Evolutionary conservation across 257 asterid species (phyloP).

Genomic region (Scutellaria minor): DNA sequence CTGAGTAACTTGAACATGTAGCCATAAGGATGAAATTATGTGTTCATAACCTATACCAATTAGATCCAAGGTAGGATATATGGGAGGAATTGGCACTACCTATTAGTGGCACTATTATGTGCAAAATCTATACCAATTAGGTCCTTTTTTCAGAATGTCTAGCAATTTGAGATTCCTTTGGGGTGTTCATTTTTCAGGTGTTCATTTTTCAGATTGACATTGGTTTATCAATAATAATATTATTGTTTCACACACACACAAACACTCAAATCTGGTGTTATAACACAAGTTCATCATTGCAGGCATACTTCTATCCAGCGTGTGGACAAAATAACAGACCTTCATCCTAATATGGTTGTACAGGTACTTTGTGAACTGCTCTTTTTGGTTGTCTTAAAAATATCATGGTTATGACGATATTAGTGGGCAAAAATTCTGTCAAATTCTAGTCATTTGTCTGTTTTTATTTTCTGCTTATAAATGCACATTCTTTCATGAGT

Average conservation of each 20-base stretch:
- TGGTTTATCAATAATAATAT: not conserved
- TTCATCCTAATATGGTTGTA: slow-evolving; percentile 71
- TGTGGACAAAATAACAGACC: slow-evolving; percentile 67
- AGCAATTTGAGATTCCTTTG: not conserved
- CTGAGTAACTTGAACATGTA: slow-evolving; percentile 12
- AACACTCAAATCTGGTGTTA: slow-evolving; percentile 21
- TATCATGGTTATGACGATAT: slow-evolving; percentile 11
- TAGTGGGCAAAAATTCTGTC: not conserved
- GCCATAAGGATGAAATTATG: not conserved
- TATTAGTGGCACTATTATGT: not conserved
- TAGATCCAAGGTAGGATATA: not conserved
- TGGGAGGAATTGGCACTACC: not conserved
- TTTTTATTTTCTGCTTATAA: slow-evolving; percentile 1
- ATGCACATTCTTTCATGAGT: slow-evolving; percentile 16
- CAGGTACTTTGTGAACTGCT: slow-evolving; percentile 54
- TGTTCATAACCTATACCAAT: not conserved
- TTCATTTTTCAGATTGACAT: slow-evolving; percentile 15
- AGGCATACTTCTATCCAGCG: slow-evolving; percentile 48
- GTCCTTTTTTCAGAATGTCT: not conserved
- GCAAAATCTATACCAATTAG: not conserved
- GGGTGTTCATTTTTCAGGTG: slow-evolving; percentile 11
- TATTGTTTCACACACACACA: not conserved
- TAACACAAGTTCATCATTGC: slow-evolving; percentile 35
- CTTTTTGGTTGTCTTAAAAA: not conserved
- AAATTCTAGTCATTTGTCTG: slow-evolving; percentile 1